These are phyloP conservation scores for Colletotrichum tabaci DNA, from an alignment of 2,329 filamentous ascomycete genomes.

Conservation along the genomic window DNA sequence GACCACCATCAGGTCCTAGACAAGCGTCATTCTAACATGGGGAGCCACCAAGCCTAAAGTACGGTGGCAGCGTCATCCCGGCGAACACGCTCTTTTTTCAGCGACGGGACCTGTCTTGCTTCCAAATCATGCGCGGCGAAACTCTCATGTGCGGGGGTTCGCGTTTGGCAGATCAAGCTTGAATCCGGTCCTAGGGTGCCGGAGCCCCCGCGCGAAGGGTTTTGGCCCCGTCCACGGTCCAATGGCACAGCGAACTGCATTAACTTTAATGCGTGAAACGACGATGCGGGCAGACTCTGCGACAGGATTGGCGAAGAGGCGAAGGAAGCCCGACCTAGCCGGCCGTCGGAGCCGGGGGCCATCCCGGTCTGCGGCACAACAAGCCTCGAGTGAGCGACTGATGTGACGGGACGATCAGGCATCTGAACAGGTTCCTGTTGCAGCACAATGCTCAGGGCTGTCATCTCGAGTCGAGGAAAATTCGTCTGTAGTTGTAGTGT, in stretches of 20 bases:
- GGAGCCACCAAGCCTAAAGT: slow-evolving; percentile 24
- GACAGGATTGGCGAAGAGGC: slow-evolving; percentile 29
- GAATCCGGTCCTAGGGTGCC: background rate
- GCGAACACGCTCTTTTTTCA: slow-evolving; percentile 7
- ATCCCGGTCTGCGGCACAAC: slow-evolving; percentile 28
- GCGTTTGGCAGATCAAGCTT: slow-evolving; percentile 26
- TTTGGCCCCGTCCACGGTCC: slow-evolving; percentile 6
- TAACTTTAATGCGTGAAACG: slow-evolving; percentile 39
- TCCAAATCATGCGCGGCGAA: slow-evolving; percentile 28
- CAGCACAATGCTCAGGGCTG: slow-evolving; percentile 28
- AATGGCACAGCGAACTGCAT: slow-evolving; percentile 10
- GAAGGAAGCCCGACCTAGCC: slow-evolving; percentile 26
- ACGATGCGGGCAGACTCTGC: slow-evolving; percentile 34
- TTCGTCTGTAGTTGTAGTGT: slow-evolving; percentile 15
- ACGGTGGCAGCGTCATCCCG: slow-evolving; percentile 15
- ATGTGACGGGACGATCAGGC: slow-evolving; percentile 40
- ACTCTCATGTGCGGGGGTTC: slow-evolving; percentile 15
- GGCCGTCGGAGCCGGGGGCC: slow-evolving; percentile 17
- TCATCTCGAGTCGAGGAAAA: slow-evolving; percentile 36
- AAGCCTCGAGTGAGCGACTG: slow-evolving; percentile 34
- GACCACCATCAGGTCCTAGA: background rate
- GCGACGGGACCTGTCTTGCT: slow-evolving; percentile 6
- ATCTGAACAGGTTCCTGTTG: slow-evolving; percentile 35
- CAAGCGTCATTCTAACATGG: slow-evolving; percentile 13
- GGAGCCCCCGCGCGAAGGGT: slow-evolving; percentile 1